Evolutionary conservation across 306 rosid genomes (phyloP).

Genomic region (Rubus parviflorus): DNA sequence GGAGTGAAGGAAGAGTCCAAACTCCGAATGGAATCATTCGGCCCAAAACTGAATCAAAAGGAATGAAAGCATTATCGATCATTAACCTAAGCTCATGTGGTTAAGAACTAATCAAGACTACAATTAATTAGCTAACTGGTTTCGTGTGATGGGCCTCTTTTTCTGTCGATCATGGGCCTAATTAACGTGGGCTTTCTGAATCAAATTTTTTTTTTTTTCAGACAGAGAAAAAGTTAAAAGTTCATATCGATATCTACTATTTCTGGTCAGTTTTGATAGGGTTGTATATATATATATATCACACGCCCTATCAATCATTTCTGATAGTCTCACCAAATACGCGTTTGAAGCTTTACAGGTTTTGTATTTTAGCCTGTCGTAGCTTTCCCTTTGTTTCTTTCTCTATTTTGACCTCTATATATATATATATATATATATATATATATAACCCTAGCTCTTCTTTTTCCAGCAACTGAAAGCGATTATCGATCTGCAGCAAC

Average conservation of each 20-base stretch:
- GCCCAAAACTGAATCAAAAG: not conserved
- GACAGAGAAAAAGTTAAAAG: not conserved
- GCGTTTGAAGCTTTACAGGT: not conserved
- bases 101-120: no score
- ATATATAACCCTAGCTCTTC: not conserved
- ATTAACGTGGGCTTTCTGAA: not conserved
- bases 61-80: no score
- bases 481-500: not conserved
- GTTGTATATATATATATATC: no score
- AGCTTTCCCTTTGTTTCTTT: not conserved
- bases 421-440: no score
- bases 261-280: not conserved
- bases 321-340: not conserved
- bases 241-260: not conserved
- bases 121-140: no score
- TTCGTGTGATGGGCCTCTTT: no score
- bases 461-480: conserved; percentile 1
- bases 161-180: no score
- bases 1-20: not conserved
- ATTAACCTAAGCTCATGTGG: no score
- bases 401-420: not conserved
- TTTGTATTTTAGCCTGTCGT: not conserved
- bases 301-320: no score
- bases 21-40: not conserved
- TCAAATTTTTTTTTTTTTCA: not conserved